Percentiles rank a stretch among this genome's conserved stretches.
phyloP scores from a whole-genome alignment of 306 rosid species.

The Ochetophila trinervis region DNA sequence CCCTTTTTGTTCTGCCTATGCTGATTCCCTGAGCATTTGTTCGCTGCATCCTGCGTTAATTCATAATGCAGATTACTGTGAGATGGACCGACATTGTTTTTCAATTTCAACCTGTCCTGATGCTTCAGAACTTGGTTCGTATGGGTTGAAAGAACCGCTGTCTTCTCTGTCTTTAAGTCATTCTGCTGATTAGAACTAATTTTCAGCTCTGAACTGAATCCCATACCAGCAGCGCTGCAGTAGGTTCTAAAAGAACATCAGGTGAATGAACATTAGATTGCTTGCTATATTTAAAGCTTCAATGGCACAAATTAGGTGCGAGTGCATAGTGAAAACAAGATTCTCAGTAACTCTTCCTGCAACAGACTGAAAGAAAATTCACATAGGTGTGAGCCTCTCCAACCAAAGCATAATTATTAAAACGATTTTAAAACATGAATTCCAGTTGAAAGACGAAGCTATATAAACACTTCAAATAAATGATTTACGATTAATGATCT shows the following conservation, averaged over 20 bases:
- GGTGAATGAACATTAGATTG: constrained; percentile 24
- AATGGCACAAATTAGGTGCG: constrained; percentile 17
- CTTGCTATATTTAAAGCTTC: constrained; percentile 31
- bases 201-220: constrained; percentile 39
- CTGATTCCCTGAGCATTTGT: constrained; percentile 15
- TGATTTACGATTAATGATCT: no score
- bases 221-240: constrained; percentile 44
- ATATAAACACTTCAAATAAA: no score
- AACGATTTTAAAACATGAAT: not conserved
- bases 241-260: constrained; percentile 34
- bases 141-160: constrained; percentile 29
- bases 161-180: constrained; percentile 37
- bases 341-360: not conserved
- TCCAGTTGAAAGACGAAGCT: no score
- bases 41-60: constrained; percentile 26
- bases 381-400: not conserved
- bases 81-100: constrained; percentile 29
- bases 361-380: constrained; percentile 7
- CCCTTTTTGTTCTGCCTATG: constrained; percentile 33
- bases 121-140: constrained; percentile 30
- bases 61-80: constrained; percentile 28
- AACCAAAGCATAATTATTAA: not conserved
- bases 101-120: constrained; percentile 32
- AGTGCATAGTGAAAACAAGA: constrained; percentile 11
- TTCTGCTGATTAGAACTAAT: constrained; percentile 44